Percentiles rank a stretch among this genome's conserved stretches.
Evolutionary conservation across 768 basidiomycete species (phyloP).

Genomic region (Lentinula raphanica): DNA sequence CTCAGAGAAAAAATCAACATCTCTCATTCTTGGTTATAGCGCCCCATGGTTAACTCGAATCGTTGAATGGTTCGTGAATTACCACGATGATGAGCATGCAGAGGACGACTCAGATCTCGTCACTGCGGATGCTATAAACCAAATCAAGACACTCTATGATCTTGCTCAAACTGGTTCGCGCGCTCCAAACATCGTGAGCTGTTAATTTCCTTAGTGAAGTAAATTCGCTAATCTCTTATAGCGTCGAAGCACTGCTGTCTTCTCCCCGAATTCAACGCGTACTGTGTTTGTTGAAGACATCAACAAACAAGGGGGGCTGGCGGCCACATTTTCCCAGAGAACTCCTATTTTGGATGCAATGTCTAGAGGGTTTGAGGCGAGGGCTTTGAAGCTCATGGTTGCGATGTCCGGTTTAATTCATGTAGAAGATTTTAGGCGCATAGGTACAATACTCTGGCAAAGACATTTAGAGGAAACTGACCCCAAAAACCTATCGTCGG

Average conservation of each 20-base stretch:
- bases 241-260: constrained; percentile 38
- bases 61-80: constrained; percentile 39
- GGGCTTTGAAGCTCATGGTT: constrained; percentile 57
- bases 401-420: constrained; percentile 51
- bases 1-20: not conserved
- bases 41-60: constrained; percentile 42
- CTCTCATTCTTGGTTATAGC: constrained; percentile 20
- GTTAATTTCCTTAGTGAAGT: not conserved
- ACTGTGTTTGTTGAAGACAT: not conserved
- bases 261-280: constrained; percentile 19
- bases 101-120: constrained; percentile 39
- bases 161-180: constrained; percentile 44
- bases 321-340: constrained; percentile 30
- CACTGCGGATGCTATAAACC: constrained; percentile 32
- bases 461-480: constrained; percentile 41
- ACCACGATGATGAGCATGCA: constrained; percentile 30
- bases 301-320: constrained; percentile 24
- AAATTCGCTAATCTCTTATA: constrained; percentile 12
- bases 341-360: constrained; percentile 38
- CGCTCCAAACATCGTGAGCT: constrained; percentile 37
- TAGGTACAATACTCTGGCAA: constrained; percentile 58
- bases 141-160: constrained; percentile 45
- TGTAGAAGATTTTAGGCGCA: constrained; percentile 40
- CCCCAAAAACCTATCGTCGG: constrained; percentile 41
- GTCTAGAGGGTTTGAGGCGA: constrained; percentile 38